These are phyloP conservation scores for Pisolithus marmoratus DNA, from an alignment of 768 basidiomycete species.

Conservation along the genomic window DNA sequence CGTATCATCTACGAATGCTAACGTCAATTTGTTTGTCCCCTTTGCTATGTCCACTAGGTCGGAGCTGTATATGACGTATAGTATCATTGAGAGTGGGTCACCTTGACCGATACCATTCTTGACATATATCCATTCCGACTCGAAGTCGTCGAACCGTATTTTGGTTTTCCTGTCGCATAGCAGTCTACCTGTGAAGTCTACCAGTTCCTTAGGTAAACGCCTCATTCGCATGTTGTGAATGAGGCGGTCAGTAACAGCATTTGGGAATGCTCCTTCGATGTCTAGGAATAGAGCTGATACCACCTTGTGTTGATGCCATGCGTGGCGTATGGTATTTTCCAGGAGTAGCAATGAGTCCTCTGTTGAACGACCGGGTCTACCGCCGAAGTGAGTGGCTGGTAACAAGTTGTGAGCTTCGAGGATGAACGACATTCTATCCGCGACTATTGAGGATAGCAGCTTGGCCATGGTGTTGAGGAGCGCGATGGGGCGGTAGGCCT, in stretches of 20 bases:
- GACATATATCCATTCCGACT: not conserved
- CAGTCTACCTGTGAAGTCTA: not conserved
- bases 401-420: conserved; percentile 14
- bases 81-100: too few relatives aligned
- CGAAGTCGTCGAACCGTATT: not conserved
- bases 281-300: conserved; percentile 36
- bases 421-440: too few relatives aligned
- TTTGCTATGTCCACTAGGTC: too few relatives aligned
- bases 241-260: conserved; percentile 25
- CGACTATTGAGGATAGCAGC: too few relatives aligned
- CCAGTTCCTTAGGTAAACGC: not conserved
- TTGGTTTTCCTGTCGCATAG: not conserved
- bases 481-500: conserved; percentile 33
- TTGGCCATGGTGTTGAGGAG: conserved; percentile 22
- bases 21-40: too few relatives aligned
- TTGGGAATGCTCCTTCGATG: conserved; percentile 40
- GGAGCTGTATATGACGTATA: too few relatives aligned
- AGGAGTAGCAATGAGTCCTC: conserved; percentile 32
- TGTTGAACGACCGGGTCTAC: conserved; percentile 33
- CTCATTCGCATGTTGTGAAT: conserved; percentile 24
- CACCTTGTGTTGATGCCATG: conserved; percentile 32
- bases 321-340: conserved; percentile 29
- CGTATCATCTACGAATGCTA: too few relatives aligned
- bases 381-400: conserved; percentile 33
- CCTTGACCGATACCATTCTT: too few relatives aligned